Evolutionary conservation across 495 filamentous ascomycete species (phyloP).

Genomic region (Chaetomidium leptoderma): DNA sequence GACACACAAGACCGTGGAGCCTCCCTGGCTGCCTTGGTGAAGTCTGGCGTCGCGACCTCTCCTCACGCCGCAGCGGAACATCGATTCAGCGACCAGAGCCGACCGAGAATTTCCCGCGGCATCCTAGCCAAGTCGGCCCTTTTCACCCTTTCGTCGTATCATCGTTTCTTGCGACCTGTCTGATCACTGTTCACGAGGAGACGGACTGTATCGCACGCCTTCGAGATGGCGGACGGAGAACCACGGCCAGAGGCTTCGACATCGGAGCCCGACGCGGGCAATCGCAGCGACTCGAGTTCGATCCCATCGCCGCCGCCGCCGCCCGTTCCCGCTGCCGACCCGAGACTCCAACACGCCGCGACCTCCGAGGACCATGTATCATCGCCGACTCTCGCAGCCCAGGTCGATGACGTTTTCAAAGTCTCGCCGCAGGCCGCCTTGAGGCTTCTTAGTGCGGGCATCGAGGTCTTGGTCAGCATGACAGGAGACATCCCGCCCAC

Average conservation of each 20-base stretch:
- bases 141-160: background rate
- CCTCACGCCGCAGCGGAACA: background rate
- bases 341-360: slow-evolving; percentile 31
- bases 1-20: slow-evolving; percentile 20
- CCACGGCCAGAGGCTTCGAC: slow-evolving; percentile 10
- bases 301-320: slow-evolving; percentile 42
- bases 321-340: slow-evolving; percentile 48
- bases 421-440: slow-evolving; percentile 72
- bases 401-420: slow-evolving; percentile 60
- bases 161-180: background rate
- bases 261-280: slow-evolving; percentile 5
- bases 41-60: background rate
- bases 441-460: slow-evolving; percentile 64
- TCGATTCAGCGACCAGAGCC: background rate
- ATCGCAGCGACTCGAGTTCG: slow-evolving; percentile 20
- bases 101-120: background rate
- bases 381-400: slow-evolving; percentile 31
- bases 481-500: slow-evolving; percentile 74
- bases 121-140: background rate
- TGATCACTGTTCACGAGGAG: background rate
- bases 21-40: slow-evolving; percentile 25
- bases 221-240: slow-evolving; percentile 13
- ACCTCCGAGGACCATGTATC: slow-evolving; percentile 21
- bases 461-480: slow-evolving; percentile 67
- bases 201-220: background rate